phyloP scores from a whole-genome alignment of 257 asterid species.

The Solanum arcanum region DNA sequence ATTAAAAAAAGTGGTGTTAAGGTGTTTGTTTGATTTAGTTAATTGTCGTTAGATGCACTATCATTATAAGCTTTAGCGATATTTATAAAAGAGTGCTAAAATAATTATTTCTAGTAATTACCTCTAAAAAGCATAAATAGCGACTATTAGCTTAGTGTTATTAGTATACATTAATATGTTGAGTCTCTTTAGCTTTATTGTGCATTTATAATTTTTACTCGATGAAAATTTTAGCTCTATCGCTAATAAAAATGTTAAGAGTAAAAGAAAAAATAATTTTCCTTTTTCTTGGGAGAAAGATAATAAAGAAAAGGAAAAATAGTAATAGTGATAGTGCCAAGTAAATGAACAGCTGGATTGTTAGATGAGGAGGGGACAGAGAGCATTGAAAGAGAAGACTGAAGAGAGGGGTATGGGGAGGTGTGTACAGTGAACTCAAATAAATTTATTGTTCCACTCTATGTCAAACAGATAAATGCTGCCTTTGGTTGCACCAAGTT shows the following conservation, averaged over 20 bases:
- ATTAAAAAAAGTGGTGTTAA: background rate
- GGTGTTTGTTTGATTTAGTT: too few relatives aligned
- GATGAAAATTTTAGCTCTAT: too few relatives aligned
- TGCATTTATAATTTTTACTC: background rate
- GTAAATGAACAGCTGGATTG: conserved; percentile 30
- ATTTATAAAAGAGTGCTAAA: background rate
- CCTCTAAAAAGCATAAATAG: background rate
- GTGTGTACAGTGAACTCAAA: conserved; percentile 7
- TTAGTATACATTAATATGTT: background rate
- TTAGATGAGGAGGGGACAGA: conserved; percentile 22
- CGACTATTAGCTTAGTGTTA: background rate
- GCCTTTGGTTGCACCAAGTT: background rate
- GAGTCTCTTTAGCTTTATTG: background rate
- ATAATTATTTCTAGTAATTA: too few relatives aligned
- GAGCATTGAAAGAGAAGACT: conserved; percentile 21
- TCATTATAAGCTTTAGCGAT: too few relatives aligned
- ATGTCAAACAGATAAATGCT: background rate
- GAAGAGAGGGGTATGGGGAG: background rate
- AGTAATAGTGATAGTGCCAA: background rate
- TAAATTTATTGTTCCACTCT: background rate
- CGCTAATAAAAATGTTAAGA: too few relatives aligned
- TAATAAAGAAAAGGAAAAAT: background rate
- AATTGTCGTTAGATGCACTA: background rate
- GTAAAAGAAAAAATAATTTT: background rate
- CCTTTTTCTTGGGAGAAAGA: background rate